Percentiles rank a stretch among this genome's conserved stretches.
Conservation (phyloP, 306 rosid genomes). For the cucumber (Cucumis sativus) region DNA sequence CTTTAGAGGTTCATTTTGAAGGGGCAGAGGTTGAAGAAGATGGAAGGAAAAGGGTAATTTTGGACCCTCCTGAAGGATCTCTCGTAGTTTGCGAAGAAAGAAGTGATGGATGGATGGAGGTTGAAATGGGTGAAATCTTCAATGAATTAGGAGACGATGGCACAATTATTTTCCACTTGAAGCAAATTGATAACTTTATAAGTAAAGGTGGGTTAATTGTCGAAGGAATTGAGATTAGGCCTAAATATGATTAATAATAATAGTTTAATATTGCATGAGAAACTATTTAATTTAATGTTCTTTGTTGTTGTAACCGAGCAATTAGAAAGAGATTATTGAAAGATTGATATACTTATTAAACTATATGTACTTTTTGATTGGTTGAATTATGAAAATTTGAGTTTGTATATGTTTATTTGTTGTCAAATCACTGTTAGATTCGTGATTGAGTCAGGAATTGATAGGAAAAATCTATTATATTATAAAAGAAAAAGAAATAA, state of each 20-base stretch:
- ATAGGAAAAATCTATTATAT: too few relatives aligned
- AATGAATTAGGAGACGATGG: conserved; percentile 16
- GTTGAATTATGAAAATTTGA: too few relatives aligned
- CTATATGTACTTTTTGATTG: too few relatives aligned
- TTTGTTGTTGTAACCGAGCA: background rate
- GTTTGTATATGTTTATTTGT: too few relatives aligned
- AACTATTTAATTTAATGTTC: background rate
- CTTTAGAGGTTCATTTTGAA: background rate
- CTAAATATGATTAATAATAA: background rate
- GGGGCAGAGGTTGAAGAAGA: background rate
- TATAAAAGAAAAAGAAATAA: too few relatives aligned
- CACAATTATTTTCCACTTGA: background rate
- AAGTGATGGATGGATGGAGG: conserved; percentile 19
- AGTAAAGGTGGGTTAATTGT: conserved; percentile 14
- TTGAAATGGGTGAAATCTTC: conserved; percentile 25
- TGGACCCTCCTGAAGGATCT: conserved; percentile 1
- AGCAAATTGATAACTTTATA: background rate
- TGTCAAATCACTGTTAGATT: too few relatives aligned
- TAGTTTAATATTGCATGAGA: background rate
- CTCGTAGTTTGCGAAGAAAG: background rate
- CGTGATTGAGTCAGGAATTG: too few relatives aligned
- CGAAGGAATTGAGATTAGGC: conserved; percentile 32
- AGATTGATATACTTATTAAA: too few relatives aligned
- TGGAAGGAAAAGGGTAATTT: background rate
- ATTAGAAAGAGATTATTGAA: too few relatives aligned